A percentile compares a stretch with the other conserved stretches of the same genome.
Conservation (phyloP, 441 rosid genomes). For the Raphanus hybrid region DNA sequence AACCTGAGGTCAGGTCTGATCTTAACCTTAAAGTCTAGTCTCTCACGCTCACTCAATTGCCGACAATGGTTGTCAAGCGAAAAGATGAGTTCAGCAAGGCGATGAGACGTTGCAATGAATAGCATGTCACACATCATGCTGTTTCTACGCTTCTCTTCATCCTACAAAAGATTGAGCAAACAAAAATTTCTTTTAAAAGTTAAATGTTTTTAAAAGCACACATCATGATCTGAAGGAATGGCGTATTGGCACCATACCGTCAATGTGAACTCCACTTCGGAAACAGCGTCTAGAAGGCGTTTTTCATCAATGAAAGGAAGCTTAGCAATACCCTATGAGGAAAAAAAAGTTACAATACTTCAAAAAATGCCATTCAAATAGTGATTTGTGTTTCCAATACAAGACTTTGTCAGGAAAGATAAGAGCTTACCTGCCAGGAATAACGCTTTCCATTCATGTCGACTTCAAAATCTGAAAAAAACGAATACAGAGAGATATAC, state of each 20-base stretch:
- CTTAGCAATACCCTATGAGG: slow-evolving; percentile 86
- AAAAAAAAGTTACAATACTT: neutral
- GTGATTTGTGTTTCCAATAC: slow-evolving; percentile 15
- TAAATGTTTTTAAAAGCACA: slow-evolving; percentile 3
- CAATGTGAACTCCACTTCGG: slow-evolving; percentile 73
- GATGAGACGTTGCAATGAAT: slow-evolving; percentile 78
- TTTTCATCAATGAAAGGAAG: slow-evolving; percentile 93
- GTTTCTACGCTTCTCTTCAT: slow-evolving; percentile 88
- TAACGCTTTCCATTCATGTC: slow-evolving; percentile 97
- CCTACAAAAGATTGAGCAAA: slow-evolving; percentile 47
- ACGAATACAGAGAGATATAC: too few species aligned
- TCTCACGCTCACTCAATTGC: slow-evolving; percentile 60
- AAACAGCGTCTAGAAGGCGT: slow-evolving; percentile 87
- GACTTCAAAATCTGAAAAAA: slow-evolving; percentile 97
- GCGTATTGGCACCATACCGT: slow-evolving; percentile 57
- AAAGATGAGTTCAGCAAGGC: slow-evolving; percentile 81
- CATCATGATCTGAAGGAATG: neutral
- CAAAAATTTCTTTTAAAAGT: neutral
- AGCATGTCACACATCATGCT: slow-evolving; percentile 86
- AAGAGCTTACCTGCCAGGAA: slow-evolving; percentile 80
- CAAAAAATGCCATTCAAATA: slow-evolving; percentile 9
- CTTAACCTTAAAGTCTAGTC: slow-evolving; percentile 59
- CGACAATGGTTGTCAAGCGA: slow-evolving; percentile 78
- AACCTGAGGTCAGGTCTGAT: slow-evolving; percentile 84
- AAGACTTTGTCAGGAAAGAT: slow-evolving; percentile 14